Conservation (phyloP, 2,329 filamentous ascomycete species). For the Cercospora beticola region DNA sequence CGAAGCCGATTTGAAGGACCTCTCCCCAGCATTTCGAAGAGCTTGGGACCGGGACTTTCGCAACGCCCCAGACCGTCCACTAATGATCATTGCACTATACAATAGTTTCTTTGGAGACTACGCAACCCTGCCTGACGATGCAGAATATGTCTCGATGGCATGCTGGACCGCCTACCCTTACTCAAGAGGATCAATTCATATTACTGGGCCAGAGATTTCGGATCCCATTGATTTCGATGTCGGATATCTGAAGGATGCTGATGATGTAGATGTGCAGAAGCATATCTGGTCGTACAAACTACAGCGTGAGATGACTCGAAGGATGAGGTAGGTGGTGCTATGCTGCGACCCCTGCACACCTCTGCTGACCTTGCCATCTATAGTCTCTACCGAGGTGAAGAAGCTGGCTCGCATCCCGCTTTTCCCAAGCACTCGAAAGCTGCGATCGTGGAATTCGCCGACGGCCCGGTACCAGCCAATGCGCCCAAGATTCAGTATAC, state of each 20-base stretch:
- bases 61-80: slow-evolving; percentile 46
- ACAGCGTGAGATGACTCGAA: slow-evolving; percentile 58
- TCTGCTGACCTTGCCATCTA: not conserved
- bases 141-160: slow-evolving; percentile 52
- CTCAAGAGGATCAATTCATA: slow-evolving; percentile 62
- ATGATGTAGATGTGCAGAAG: slow-evolving; percentile 52
- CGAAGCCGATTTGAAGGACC: slow-evolving; percentile 50
- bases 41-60: slow-evolving; percentile 58
- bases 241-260: slow-evolving; percentile 48
- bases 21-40: slow-evolving; percentile 54
- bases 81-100: slow-evolving; percentile 47
- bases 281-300: slow-evolving; percentile 65
- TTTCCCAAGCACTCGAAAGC: slow-evolving; percentile 48
- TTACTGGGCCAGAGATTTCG: slow-evolving; percentile 47
- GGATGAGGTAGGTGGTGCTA: slow-evolving; percentile 39
- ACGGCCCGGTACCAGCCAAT: slow-evolving; percentile 42
- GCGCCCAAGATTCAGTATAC: slow-evolving; percentile 42
- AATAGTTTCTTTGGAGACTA: slow-evolving; percentile 34
- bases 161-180: slow-evolving; percentile 59
- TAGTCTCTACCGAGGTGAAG: slow-evolving; percentile 47
- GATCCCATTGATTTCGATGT: slow-evolving; percentile 33
- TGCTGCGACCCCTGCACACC: not conserved
- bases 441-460: slow-evolving; percentile 32
- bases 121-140: slow-evolving; percentile 12
- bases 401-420: slow-evolving; percentile 39